Evolutionary conservation across 352 stramenopile genomes (phyloP).

Genomic region (Blastocystis sp.): DNA sequence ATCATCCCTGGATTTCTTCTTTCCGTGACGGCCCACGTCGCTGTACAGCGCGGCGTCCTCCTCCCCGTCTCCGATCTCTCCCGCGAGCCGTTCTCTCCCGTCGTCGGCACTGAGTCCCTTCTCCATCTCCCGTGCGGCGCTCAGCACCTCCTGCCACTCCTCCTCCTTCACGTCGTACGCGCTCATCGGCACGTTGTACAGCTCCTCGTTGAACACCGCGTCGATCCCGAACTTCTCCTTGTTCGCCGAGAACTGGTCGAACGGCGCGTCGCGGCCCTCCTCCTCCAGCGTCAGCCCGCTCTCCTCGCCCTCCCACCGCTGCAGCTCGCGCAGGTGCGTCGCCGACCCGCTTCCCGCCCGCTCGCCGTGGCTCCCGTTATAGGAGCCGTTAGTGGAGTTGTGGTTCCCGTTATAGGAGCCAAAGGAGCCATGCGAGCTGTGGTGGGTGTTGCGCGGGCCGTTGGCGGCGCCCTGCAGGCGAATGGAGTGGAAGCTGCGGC

Average conservation of each 20-base stretch:
- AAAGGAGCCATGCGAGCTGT: not conserved
- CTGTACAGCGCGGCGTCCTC: constrained; percentile 39
- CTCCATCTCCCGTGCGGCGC: constrained; percentile 23
- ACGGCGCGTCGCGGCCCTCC: not conserved
- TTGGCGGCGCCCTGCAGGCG: not conserved
- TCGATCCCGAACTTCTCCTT: constrained; percentile 61
- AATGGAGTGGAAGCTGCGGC: constrained; percentile 1
- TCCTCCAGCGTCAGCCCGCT: constrained; percentile 40
- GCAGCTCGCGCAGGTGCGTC: not conserved
- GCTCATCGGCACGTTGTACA: constrained; percentile 65
- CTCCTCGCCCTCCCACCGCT: constrained; percentile 32
- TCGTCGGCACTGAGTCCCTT: not conserved
- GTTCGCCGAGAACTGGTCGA: constrained; percentile 53
- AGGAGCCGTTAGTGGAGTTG: not conserved
- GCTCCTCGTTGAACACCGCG: constrained; percentile 41
- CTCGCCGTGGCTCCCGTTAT: not conserved
- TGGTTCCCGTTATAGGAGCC: not conserved
- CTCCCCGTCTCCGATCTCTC: not conserved
- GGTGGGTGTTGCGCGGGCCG: not conserved
- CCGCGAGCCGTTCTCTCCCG: not conserved
- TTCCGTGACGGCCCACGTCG: constrained; percentile 6
- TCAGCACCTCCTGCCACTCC: constrained; percentile 47
- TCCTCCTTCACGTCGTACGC: constrained; percentile 5
- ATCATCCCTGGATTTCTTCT: not conserved
- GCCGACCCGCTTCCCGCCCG: not conserved